Conservation (phyloP, 768 basidiomycete genomes). For the Boletus rufocinnamomeus region DNA sequence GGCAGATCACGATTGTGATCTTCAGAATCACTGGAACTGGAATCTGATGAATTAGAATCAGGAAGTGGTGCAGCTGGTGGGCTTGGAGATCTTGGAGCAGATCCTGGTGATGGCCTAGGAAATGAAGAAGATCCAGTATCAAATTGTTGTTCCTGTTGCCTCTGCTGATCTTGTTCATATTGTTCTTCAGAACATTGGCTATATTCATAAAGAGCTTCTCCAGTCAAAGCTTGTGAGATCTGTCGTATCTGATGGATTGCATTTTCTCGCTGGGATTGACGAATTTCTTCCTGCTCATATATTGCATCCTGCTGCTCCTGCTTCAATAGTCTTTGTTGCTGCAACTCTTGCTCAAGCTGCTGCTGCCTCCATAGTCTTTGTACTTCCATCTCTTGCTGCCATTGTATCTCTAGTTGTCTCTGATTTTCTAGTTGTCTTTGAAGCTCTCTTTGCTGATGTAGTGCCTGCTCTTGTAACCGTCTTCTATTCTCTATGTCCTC, state of each 20-base stretch:
- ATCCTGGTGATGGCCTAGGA: too few relatives aligned
- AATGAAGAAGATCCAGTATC: background rate
- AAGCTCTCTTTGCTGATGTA: background rate
- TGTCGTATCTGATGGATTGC: background rate
- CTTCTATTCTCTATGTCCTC: too few relatives aligned
- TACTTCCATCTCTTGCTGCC: background rate
- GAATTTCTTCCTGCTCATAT: background rate
- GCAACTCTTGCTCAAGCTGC: background rate
- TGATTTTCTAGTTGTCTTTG: background rate
- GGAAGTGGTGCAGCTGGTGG: too few relatives aligned
- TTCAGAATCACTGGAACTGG: too few relatives aligned
- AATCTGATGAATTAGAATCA: too few relatives aligned
- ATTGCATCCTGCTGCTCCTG: background rate
- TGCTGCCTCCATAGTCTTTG: background rate
- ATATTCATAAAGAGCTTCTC: background rate
- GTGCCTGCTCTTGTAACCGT: background rate
- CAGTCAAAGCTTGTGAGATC: background rate
- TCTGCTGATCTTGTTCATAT: conserved; percentile 1
- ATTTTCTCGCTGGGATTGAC: background rate
- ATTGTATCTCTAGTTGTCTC: background rate
- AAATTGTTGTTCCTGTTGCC: background rate
- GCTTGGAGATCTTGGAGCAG: too few relatives aligned
- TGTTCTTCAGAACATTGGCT: background rate
- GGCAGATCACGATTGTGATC: too few relatives aligned
- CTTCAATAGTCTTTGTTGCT: background rate